Base-by-base conservation (phyloP, 805 yeast species). In the Cyberlindnera misumaiensis region DNA sequence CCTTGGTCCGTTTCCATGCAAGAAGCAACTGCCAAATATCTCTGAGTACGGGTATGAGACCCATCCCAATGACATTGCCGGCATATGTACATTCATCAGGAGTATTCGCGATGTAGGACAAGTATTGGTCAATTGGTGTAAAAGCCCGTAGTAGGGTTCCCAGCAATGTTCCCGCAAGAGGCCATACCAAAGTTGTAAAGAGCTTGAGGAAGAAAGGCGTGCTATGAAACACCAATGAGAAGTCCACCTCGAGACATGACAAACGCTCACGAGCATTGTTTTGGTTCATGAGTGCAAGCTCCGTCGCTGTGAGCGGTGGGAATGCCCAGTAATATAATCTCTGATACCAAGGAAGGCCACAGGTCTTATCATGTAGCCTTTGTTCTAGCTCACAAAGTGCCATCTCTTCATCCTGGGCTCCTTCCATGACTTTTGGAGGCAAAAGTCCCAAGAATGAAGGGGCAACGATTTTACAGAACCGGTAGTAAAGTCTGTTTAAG, bases 21-120 rank as follows among this genome's bases (percentile, higher is more conserved):
- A 62, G 39, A 35, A 47, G 57, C 14, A 64, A 43, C 38, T 58
- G 56, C n/a, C 48, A 32, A 11, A 55, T 28, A 42, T 67, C 70
- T 30, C 64, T 61, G 2, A 47, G 3, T 2, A 65, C 10, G 1
- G 55, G 61, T 10, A 56, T 59, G 4, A 44, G 35, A 10, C 50
- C 24, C 43, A 67, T 57, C 1, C 68, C 69, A 5, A 62, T 22
- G n/a, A 65, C 16, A 36, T 65, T 64, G 15, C 60, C 37, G 1
- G 60, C 41, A 31, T 60, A 64, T 7, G 51, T 43, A 1, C 53
- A 51, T 39, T 66, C 68, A 44, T 65, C 68, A 1, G 72, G 70
- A 0, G 68, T 64, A 13, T 43, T 40, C 10, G 52, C 46, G 12
- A 39, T 39, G 15, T 36, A 44, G 40, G 51, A 49, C 6, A 59